Percentiles rank a stretch among this genome's conserved stretches.
These are phyloP conservation scores for Sporothrix pallida DNA, from an alignment of 2,329 filamentous ascomycete species.

Conservation along the genomic window DNA sequence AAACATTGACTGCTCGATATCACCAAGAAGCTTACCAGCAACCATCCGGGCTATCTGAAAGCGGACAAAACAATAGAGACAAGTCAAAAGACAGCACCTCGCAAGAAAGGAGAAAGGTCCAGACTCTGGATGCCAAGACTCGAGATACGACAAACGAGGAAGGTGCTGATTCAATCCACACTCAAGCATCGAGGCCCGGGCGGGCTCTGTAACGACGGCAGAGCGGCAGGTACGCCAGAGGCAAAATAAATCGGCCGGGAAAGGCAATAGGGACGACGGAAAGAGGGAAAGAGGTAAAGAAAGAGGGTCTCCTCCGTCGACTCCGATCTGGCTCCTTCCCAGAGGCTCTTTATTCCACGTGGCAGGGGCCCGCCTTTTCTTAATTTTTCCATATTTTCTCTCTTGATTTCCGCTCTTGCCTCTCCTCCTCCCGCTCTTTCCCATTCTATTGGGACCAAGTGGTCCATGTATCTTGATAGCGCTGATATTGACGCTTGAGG, in stretches of 20 bases:
- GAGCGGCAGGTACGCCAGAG: constrained; percentile 4
- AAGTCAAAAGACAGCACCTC: background rate
- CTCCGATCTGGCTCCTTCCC: constrained; percentile 2
- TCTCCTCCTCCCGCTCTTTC: constrained; percentile 4
- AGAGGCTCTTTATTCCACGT: constrained; percentile 26
- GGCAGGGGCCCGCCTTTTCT: constrained; percentile 23
- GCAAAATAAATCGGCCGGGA: background rate
- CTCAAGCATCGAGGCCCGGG: background rate
- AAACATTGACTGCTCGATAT: too few relatives aligned
- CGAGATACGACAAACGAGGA: constrained; percentile 1
- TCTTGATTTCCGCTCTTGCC: background rate
- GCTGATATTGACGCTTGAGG: background rate
- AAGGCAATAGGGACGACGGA: background rate
- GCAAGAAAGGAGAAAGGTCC: background rate
- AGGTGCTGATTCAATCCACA: constrained; percentile 7
- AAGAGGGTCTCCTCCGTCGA: background rate
- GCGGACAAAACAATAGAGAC: constrained; percentile 3
- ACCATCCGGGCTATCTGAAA: background rate
- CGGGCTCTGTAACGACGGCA: constrained; percentile 1
- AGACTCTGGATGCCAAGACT: constrained; percentile 5
- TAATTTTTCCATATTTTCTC: background rate
- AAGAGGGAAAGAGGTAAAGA: background rate
- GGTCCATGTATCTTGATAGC: background rate
- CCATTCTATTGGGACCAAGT: background rate
- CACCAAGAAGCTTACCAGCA: too few relatives aligned